Base-by-base conservation (phyloP, 305 asterid genomes). In the Striga hermonthica region DNA sequence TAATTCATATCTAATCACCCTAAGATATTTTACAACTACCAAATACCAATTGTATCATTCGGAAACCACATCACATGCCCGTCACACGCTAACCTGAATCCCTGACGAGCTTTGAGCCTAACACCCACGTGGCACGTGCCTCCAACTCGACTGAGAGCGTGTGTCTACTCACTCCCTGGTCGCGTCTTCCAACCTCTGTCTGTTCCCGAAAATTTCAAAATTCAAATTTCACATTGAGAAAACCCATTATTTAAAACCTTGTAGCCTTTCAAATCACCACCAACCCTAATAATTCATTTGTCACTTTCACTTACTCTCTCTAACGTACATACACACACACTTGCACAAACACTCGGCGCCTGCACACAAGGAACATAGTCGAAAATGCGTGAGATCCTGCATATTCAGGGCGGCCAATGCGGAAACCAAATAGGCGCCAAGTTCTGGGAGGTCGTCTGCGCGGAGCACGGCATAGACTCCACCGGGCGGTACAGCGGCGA, bases 361-460 rank as follows among this genome's bases (percentile, higher is more conserved):
- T 36, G 22, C 12, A 11, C 12, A 11, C 3, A 28, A 50, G 31
- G 9, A 4, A 6, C 63, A 34, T 39, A 16, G 12, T 54, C 55
- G 34, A 77, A 56, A 62, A 83, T 85, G 89, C 84, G 91, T 75
- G 91, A 85, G 79, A 85, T 85, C 66, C 64, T 85, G 62, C 91
- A 85, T 74, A 85, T 83, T 58, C 91, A 83, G 60, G 91, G 85
- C 11, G 91, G 91, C 38, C 91, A 85, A 62, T 85, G 91, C 74
- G 91, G 91, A 59, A 85, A 85, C 85, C 91, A 85, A 66, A 85
- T 84, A 62, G 91, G 87, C 37, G 81, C 90, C 0, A 84, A 72
- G 10, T 72, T 72, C 68, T 72, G 76, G 76, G 76, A 72, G 69
- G 76, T 72, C 6, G 76, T 72, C 7, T 84, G 90, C 58, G 90